Percentiles rank a stretch among this genome's conserved stretches.
phyloP scores from a whole-genome alignment of 306 rosid species.

The Lagenaria siceraria region DNA sequence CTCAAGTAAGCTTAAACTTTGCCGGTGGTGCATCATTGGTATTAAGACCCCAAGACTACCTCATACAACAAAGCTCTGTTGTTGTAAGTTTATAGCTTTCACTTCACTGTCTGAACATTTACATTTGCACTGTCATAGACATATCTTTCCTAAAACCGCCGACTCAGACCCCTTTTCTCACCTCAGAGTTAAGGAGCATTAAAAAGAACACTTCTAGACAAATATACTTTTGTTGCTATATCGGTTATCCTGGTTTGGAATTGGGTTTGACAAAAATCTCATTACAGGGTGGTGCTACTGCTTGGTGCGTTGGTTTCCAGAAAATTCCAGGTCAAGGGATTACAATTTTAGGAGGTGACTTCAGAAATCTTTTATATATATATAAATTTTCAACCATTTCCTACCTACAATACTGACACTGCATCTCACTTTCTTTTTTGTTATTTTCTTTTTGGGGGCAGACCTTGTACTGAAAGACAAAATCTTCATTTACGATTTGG shows the following conservation, averaged over 20 bases:
- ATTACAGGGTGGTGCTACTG: constrained; percentile 51
- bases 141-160: not conserved
- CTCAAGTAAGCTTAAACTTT: constrained; percentile 84
- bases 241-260: not conserved
- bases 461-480: constrained; percentile 91
- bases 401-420: not conserved
- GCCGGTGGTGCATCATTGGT: constrained; percentile 64
- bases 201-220: not conserved
- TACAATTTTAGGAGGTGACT: constrained; percentile 87
- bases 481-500: constrained; percentile 81
- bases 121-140: not conserved
- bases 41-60: constrained; percentile 85
- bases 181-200: not conserved
- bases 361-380: not conserved
- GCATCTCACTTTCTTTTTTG: not conserved
- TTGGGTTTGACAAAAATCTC: not conserved
- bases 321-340: constrained; percentile 60
- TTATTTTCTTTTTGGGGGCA: constrained; percentile 20
- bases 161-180: not conserved
- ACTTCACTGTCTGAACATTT: not conserved
- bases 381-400: not conserved
- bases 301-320: constrained; percentile 95
- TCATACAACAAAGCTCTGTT: constrained; percentile 43
- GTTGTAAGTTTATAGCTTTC: constrained; percentile 43
- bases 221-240: not conserved